Evolutionary conservation across 2,329 filamentous ascomycete genomes (phyloP), one percentile per base, ranked within the genome.

Genomic region (Aureobasidium sp.): DNA sequence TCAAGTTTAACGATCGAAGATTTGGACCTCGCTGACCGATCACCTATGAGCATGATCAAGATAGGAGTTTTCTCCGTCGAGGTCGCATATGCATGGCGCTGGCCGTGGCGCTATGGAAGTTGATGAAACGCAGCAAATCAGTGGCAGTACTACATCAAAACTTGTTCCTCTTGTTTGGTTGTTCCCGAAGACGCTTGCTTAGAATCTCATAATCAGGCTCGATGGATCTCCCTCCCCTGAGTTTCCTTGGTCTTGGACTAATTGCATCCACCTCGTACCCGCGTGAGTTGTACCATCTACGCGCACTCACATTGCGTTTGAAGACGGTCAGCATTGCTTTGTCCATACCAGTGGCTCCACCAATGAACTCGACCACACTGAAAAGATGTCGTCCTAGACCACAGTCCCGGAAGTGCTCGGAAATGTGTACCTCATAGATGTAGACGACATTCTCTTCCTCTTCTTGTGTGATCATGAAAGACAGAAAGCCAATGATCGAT

Each of bases 261-360:
- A 74, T 79, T 57, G 78, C 78, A 68, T 86, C 83, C 63, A 78
- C 75, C 12, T 48, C 67, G 66, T 80, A 86, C 3, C 87, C 87
- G 13, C 84, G 71, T 64, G 77, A 81, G 51, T 77, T 72, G 72
- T 92, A 92, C 67, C 90, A 87, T 2, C 67, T 69, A 44, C 82
- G 74, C 0, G 82, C 88, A 2, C 73, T 73, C 36, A 73, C 66
- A 69, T 92, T 92, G 64, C 79, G 78, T 57, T 80, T 73, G 69
- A 90, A 91, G 69, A 87, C 88, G 1, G 87, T 90, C 68, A 92
- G 76, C 88, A 92, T 92, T 50, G 85, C 78, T 73, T 90, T 90
- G 26, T 77, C 73, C 50, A 88, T 78, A 0, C 78, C 77, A 26
- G 87, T 80, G 60, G 79, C 79, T 26, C 72, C 65, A 8, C 83